Evolutionary conservation across 1,284 basidiomycete species (phyloP).

Genomic region (Ganoderma multipileum): DNA sequence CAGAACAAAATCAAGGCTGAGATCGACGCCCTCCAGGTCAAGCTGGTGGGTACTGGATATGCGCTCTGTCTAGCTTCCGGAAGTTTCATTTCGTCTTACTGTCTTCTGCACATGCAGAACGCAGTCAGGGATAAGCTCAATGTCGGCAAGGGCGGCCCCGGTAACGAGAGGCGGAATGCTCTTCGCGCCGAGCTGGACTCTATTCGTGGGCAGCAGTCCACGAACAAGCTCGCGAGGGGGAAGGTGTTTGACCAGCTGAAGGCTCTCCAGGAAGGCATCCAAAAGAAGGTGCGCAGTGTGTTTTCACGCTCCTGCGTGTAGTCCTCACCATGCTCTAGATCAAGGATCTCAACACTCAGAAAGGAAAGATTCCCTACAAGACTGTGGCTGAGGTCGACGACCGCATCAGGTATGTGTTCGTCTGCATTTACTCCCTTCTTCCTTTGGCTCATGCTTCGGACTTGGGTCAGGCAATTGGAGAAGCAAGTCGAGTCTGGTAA

Average conservation of each 20-base stretch:
- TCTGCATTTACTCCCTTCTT: slow-evolving; percentile 8
- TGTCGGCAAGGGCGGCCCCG: slow-evolving; percentile 62
- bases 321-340: slow-evolving; percentile 54
- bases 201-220: slow-evolving; percentile 84
- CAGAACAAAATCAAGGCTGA: slow-evolving; percentile 84
- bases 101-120: slow-evolving; percentile 53
- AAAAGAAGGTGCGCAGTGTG: slow-evolving; percentile 74
- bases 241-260: slow-evolving; percentile 89
- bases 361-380: slow-evolving; percentile 86
- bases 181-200: slow-evolving; percentile 86
- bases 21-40: slow-evolving; percentile 81
- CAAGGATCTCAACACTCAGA: slow-evolving; percentile 88
- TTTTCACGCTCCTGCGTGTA: slow-evolving; percentile 2
- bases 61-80: slow-evolving; percentile 8
- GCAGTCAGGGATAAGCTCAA: slow-evolving; percentile 83
- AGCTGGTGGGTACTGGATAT: slow-evolving; percentile 68
- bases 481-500: slow-evolving; percentile 91
- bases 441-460: slow-evolving; percentile 21
- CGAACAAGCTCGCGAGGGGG: slow-evolving; percentile 76
- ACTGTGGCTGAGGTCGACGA: slow-evolving; percentile 89
- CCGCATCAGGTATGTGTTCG: slow-evolving; percentile 75
- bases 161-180: slow-evolving; percentile 75
- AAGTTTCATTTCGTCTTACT: slow-evolving; percentile 15
- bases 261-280: slow-evolving; percentile 78
- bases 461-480: slow-evolving; percentile 70